These are phyloP conservation scores for Apophysomyces variabilis DNA, from an alignment of 371 early-diverging fungal genomes.

Conservation along the genomic window DNA sequence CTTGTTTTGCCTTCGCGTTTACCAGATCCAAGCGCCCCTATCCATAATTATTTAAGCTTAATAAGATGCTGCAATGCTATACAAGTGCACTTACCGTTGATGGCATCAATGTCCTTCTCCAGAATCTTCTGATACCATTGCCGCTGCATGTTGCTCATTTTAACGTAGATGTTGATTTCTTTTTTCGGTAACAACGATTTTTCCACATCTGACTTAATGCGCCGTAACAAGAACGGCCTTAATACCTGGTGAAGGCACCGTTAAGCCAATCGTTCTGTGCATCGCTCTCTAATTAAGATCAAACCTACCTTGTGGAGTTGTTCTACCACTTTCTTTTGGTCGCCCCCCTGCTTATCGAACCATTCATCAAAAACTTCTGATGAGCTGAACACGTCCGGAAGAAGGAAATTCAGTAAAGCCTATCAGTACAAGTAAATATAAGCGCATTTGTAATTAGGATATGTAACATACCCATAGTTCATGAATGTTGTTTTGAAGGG, in stretches of 20 bases:
- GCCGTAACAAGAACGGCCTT: conserved; percentile 95
- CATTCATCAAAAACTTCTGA: conserved; percentile 93
- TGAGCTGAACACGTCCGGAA: conserved; percentile 94
- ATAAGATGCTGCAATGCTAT: not conserved
- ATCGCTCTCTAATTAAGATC: not conserved
- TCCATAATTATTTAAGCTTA: not conserved
- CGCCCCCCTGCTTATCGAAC: conserved; percentile 78
- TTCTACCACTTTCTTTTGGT: conserved; percentile 85
- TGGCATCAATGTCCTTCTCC: conserved; percentile 97
- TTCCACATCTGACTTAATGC: conserved; percentile 99
- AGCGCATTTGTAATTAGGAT: not conserved
- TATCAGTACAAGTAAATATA: conserved; percentile 5
- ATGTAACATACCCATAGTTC: conserved; percentile 87
- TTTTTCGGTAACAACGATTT: conserved; percentile 97
- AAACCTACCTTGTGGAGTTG: conserved; percentile 87
- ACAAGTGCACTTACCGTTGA: conserved; percentile 70
- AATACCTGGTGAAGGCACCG: conserved; percentile 55
- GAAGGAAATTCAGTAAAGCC: conserved; percentile 96
- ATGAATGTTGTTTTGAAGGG: conserved; percentile 98
- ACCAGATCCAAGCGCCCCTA: conserved; percentile 50
- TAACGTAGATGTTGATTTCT: conserved; percentile 95
- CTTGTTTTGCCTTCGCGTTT: conserved; percentile 84
- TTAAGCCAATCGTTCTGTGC: not conserved
- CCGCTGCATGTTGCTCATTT: conserved; percentile 95
- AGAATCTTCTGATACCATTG: conserved; percentile 97